A percentile compares a stretch with the other conserved stretches of the same genome.
Conservation (phyloP, 2,329 filamentous ascomycete genomes). For the Diaporthe destruens region DNA sequence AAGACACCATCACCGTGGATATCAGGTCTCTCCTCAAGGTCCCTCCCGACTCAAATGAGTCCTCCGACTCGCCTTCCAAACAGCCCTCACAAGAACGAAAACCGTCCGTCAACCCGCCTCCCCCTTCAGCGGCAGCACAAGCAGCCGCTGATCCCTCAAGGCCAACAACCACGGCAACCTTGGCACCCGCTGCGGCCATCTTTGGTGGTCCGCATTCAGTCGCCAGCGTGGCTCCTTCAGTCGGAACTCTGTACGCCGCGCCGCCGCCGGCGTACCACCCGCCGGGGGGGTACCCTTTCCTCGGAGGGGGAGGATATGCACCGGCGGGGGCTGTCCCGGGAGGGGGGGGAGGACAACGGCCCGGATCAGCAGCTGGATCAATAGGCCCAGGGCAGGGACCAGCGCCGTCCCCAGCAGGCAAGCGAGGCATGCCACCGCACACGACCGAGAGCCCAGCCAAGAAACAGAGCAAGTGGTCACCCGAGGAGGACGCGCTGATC, state of each 20-base stretch:
- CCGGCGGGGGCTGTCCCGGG: constrained; percentile 34
- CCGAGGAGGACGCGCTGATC: constrained; percentile 92
- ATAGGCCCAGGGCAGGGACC: constrained; percentile 35
- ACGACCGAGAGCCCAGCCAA: constrained; percentile 79
- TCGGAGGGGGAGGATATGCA: constrained; percentile 40
- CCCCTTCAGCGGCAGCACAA: constrained; percentile 45
- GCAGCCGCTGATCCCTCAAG: constrained; percentile 41
- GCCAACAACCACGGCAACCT: constrained; percentile 34
- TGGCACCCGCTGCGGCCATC: constrained; percentile 40
- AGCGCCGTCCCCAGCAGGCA: constrained; percentile 49
- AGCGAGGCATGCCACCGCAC: constrained; percentile 67
- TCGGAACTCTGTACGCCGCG: constrained; percentile 40
- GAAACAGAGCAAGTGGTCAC: constrained; percentile 97
- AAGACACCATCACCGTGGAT: constrained; percentile 84
- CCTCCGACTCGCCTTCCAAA: constrained; percentile 63
- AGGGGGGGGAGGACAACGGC: constrained; percentile 44
- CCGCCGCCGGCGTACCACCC: constrained; percentile 39
- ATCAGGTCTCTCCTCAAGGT: constrained; percentile 89
- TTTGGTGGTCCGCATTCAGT: constrained; percentile 37
- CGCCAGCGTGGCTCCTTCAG: constrained; percentile 36
- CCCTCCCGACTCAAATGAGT: constrained; percentile 76
- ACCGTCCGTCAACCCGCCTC: constrained; percentile 50
- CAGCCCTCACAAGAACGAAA: constrained; percentile 49
- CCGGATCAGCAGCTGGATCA: constrained; percentile 42
- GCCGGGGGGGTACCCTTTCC: constrained; percentile 38